These are phyloP conservation scores for Pleurozium schreberi DNA, from an alignment of 225 moss, liverwort and hornwort genomes.

Conservation along the genomic window DNA sequence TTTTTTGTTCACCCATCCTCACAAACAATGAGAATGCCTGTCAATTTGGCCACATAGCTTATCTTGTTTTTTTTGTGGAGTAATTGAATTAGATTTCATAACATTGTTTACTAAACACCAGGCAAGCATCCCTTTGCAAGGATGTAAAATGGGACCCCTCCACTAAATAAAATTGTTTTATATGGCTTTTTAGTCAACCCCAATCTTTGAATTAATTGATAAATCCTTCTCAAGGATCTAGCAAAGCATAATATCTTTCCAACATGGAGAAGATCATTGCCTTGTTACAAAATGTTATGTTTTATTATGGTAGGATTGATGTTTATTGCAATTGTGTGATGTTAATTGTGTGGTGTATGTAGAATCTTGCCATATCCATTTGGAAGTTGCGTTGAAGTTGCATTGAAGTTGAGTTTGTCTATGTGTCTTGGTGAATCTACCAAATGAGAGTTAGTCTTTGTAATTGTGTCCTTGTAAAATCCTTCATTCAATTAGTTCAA, in stretches of 20 bases:
- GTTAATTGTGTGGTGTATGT: not conserved
- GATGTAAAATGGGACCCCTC: too few species aligned
- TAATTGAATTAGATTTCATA: not conserved
- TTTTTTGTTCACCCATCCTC: too few species aligned
- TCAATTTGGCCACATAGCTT: too few species aligned
- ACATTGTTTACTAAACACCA: too few species aligned
- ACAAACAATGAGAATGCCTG: not conserved
- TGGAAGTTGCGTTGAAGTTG: not conserved
- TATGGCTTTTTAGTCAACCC: too few species aligned
- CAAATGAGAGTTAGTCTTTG: not conserved
- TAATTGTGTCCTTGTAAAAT: not conserved
- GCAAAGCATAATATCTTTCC: too few species aligned
- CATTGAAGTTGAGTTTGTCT: not conserved
- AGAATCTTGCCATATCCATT: not conserved
- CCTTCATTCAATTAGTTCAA: not conserved
- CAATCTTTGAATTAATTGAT: too few species aligned
- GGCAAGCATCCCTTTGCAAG: too few species aligned
- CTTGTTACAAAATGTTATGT: too few species aligned
- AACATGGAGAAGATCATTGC: too few species aligned
- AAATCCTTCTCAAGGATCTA: too few species aligned
- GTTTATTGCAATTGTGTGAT: not conserved
- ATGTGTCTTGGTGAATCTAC: not conserved
- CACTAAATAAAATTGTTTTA: too few species aligned
- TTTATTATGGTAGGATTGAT: not conserved
- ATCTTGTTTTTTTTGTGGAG: not conserved